Percentiles rank a stretch among this genome's conserved stretches.
phyloP scores from a whole-genome alignment of 768 basidiomycete species.

The Pilatotrama ljubarskyi region DNA sequence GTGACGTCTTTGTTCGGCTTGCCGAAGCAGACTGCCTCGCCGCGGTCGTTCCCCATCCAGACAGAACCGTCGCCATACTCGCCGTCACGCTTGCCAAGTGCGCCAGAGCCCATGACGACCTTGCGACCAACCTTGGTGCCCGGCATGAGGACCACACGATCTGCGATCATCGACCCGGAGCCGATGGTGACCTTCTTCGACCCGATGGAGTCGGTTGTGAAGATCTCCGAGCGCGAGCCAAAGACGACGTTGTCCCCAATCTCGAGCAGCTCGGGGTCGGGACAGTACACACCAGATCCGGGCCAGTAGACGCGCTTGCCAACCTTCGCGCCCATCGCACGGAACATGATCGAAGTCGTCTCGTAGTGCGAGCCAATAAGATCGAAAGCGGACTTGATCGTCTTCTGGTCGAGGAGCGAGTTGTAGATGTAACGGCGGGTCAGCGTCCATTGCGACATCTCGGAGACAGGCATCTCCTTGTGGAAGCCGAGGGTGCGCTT shows the following conservation, averaged over 20 bases:
- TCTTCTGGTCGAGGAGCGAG: slow-evolving; percentile 37
- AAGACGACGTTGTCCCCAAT: slow-evolving; percentile 53
- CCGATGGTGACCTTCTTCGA: slow-evolving; percentile 41
- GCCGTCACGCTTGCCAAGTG: slow-evolving; percentile 43
- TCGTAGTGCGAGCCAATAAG: slow-evolving; percentile 51
- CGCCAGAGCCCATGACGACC: slow-evolving; percentile 50
- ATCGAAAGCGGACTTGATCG: slow-evolving; percentile 39
- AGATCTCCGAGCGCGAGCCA: slow-evolving; percentile 45
- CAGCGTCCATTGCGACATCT: slow-evolving; percentile 34
- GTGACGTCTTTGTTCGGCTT: slow-evolving; percentile 26
- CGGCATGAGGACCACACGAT: slow-evolving; percentile 48
- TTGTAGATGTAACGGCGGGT: slow-evolving; percentile 43
- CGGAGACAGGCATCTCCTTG: slow-evolving; percentile 26
- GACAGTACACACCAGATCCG: slow-evolving; percentile 45
- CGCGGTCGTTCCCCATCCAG: slow-evolving; percentile 49
- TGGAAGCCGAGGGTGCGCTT: slow-evolving; percentile 45
- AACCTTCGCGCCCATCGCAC: slow-evolving; percentile 53
- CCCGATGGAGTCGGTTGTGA: slow-evolving; percentile 46
- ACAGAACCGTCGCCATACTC: slow-evolving; percentile 45
- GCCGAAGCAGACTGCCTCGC: slow-evolving; percentile 35
- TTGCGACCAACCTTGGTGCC: slow-evolving; percentile 40
- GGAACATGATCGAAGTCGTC: slow-evolving; percentile 44
- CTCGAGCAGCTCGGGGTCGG: slow-evolving; percentile 48
- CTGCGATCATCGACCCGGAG: slow-evolving; percentile 53
- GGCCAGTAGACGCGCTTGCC: slow-evolving; percentile 52